phyloP scores from a whole-genome alignment of 805 yeast genomes.

The Scheffersomyces stipitis region DNA sequence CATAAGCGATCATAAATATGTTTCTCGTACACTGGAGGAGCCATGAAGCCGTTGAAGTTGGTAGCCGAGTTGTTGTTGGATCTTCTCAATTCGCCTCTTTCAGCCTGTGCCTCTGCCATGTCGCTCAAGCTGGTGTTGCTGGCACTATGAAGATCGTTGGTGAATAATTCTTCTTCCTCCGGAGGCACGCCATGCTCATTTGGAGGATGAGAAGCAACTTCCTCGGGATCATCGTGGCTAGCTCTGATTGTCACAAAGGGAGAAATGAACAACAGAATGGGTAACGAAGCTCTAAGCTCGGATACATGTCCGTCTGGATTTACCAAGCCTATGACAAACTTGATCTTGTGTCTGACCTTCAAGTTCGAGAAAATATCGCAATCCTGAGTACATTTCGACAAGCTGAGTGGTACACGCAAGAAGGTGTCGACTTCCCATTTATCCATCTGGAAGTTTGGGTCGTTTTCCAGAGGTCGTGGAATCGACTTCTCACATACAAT shows the following conservation, averaged over 20 bases:
- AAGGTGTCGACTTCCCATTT: constrained; percentile 71
- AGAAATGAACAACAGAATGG: constrained; percentile 69
- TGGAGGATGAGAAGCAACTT: constrained; percentile 8
- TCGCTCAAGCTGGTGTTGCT: constrained; percentile 25
- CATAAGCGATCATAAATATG: constrained; percentile 81
- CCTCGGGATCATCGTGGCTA: constrained; percentile 25
- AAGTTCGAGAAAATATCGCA: constrained; percentile 67
- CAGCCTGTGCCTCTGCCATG: constrained; percentile 9
- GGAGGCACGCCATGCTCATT: background rate
- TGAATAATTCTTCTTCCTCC: constrained; percentile 33
- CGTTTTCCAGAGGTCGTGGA: constrained; percentile 43
- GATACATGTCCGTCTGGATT: constrained; percentile 94
- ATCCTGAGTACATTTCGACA: constrained; percentile 83
- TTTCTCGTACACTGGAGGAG: constrained; percentile 83
- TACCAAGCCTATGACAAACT: constrained; percentile 71
- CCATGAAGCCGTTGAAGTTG: constrained; percentile 49
- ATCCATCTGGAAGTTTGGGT: constrained; percentile 47
- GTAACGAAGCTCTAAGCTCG: constrained; percentile 87
- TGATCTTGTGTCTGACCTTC: constrained; percentile 85
- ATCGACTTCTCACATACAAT: constrained; percentile 49
- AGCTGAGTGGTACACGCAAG: constrained; percentile 67
- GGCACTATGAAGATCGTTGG: constrained; percentile 16
- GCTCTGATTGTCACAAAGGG: constrained; percentile 80
- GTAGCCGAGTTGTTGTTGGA: constrained; percentile 30
- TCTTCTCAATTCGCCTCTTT: constrained; percentile 4